phyloP scores from a whole-genome alignment of 192 early-diverging fungal species.

The Thamnidium elegans region DNA sequence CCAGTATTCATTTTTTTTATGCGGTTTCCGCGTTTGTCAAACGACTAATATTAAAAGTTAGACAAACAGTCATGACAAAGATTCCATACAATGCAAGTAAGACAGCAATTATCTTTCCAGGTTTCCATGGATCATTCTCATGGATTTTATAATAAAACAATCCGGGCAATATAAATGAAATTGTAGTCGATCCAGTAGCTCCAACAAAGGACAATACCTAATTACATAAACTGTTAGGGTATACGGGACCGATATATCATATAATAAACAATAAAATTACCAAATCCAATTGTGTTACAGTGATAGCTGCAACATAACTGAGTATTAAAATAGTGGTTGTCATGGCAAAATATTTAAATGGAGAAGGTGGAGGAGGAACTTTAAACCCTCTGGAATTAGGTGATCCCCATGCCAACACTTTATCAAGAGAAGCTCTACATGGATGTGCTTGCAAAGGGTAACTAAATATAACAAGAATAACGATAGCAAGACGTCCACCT shows the following conservation, averaged over 20 bases:
- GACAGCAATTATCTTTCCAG: slow-evolving; percentile 63
- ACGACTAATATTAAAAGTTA: slow-evolving; percentile 53
- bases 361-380: slow-evolving; percentile 40
- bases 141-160: slow-evolving; percentile 89
- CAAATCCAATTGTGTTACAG: slow-evolving; percentile 75
- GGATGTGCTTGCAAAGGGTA: slow-evolving; percentile 96
- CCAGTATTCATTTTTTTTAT: no score
- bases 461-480: slow-evolving; percentile 82
- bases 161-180: slow-evolving; percentile 95
- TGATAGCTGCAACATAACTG: slow-evolving; percentile 73
- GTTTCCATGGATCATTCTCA: slow-evolving; percentile 56
- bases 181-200: slow-evolving; percentile 92
- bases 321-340: slow-evolving; percentile 66
- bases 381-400: slow-evolving; percentile 11
- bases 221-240: neutral
- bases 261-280: slow-evolving; percentile 34
- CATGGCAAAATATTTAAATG: slow-evolving; percentile 56
- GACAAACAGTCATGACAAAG: slow-evolving; percentile 77
- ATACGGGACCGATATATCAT: no score
- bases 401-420: slow-evolving; percentile 57
- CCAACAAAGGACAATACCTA: slow-evolving; percentile 89
- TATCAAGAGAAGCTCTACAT: slow-evolving; percentile 84
- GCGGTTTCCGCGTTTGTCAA: no score
- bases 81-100: slow-evolving; percentile 64
- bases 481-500: slow-evolving; percentile 84